These are phyloP conservation scores for Microcos paniculata DNA, from an alignment of 345 rosid species.

Conservation along the genomic window DNA sequence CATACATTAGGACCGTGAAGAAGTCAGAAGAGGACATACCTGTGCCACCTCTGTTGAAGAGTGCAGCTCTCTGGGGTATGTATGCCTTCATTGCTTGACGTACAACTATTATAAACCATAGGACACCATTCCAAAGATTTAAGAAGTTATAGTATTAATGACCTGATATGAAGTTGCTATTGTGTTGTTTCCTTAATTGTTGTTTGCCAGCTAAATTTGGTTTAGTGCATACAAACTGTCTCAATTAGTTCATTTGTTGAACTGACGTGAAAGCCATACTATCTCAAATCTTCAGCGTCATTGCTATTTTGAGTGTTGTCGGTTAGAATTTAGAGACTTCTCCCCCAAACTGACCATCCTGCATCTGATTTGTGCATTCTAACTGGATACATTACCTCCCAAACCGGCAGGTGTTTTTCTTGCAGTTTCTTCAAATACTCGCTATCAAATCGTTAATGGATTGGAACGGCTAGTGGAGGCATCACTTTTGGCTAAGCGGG, in stretches of 20 bases:
- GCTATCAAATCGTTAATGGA: conserved; percentile 75
- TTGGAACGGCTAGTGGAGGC: conserved; percentile 74
- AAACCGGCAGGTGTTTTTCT: conserved; percentile 62
- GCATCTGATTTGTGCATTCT: not conserved
- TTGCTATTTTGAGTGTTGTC: not conserved
- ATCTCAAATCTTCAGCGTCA: too few species aligned
- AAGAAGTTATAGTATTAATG: not conserved
- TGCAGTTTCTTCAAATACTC: conserved; percentile 81
- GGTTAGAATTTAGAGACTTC: not conserved
- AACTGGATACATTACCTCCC: not conserved
- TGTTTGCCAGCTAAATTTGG: not conserved
- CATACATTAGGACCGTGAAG: conserved; percentile 54
- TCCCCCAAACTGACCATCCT: not conserved
- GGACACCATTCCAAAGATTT: not conserved
- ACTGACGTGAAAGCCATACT: too few species aligned
- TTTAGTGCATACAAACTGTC: not conserved
- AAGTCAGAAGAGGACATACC: conserved; percentile 87
- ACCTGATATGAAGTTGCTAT: not conserved
- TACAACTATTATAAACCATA: not conserved
- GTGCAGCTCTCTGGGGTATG: conserved; percentile 99
- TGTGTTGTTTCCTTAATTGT: not conserved
- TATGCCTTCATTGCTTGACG: conserved; percentile 20
- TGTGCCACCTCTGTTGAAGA: conserved; percentile 81
- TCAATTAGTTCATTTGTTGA: not conserved
- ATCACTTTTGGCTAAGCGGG: conserved; percentile 64